phyloP scores from a whole-genome alignment of 2,329 filamentous ascomycete genomes.

The Zasmidium cellare region DNA sequence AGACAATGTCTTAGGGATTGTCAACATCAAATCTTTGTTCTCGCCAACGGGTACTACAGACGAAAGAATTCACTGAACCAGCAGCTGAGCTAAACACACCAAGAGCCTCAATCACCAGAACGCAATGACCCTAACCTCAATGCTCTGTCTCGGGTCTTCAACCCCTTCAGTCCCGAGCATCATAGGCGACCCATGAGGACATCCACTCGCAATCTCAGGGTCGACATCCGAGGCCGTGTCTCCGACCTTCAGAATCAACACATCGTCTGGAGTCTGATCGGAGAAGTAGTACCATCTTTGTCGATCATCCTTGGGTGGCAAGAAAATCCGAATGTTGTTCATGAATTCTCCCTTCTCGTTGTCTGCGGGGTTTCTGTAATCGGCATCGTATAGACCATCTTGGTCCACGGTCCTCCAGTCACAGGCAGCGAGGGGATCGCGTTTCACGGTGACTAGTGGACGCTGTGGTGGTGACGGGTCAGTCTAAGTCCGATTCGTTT shows the following conservation, averaged over 20 bases:
- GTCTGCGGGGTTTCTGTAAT: constrained; percentile 4
- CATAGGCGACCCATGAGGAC: background rate
- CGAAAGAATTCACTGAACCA: too few relatives aligned
- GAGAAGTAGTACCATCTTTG: background rate
- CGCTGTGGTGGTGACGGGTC: background rate
- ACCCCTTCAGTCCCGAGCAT: background rate
- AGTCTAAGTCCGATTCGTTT: background rate
- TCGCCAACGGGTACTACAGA: too few relatives aligned
- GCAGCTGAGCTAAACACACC: too few relatives aligned
- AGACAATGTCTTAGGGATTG: too few relatives aligned
- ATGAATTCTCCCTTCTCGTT: constrained; percentile 7
- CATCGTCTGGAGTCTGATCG: background rate
- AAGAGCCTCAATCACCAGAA: constrained; percentile 1
- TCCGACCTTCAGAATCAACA: background rate
- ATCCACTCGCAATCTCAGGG: background rate
- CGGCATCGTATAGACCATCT: background rate
- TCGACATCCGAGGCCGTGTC: background rate
- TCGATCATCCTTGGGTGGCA: background rate
- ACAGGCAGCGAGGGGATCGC: constrained; percentile 7
- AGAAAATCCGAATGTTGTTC: constrained; percentile 4
- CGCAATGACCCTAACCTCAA: constrained; percentile 1
- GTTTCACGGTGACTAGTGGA: background rate
- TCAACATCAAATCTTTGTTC: too few relatives aligned
- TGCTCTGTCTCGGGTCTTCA: background rate
- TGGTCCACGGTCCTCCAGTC: constrained; percentile 4